These are phyloP conservation scores for Trichothecium roseum DNA, from an alignment of 2,329 filamentous ascomycete genomes.

Conservation along the genomic window DNA sequence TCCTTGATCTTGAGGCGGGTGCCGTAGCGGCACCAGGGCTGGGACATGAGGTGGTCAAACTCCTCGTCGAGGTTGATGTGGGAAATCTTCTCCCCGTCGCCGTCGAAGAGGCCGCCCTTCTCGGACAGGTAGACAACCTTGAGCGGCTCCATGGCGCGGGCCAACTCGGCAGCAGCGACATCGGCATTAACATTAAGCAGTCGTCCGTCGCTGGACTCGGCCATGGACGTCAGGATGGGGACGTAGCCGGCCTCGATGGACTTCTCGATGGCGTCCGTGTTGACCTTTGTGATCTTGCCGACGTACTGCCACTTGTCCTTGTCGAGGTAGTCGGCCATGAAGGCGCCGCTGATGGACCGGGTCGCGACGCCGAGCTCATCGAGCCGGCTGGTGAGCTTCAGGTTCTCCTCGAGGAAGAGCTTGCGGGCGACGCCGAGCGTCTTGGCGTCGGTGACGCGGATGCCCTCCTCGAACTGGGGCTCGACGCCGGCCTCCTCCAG, in stretches of 20 bases:
- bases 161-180: constrained; percentile 88
- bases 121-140: constrained; percentile 99
- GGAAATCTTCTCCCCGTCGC: constrained; percentile 88
- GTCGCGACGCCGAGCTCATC: constrained; percentile 85
- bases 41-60: constrained; percentile 83
- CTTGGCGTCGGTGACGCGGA: constrained; percentile 90
- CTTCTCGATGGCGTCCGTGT: constrained; percentile 81
- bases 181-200: constrained; percentile 97
- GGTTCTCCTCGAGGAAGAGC: constrained; percentile 90
- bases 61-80: constrained; percentile 97
- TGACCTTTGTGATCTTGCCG: constrained; percentile 88
- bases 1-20: constrained; percentile 96
- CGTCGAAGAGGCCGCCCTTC: constrained; percentile 92
- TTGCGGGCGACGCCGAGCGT: constrained; percentile 84
- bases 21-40: constrained; percentile 91
- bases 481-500: constrained; percentile 86
- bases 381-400: constrained; percentile 81
- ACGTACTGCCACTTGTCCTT: constrained; percentile 95
- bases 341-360: constrained; percentile 82
- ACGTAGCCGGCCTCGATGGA: constrained; percentile 86
- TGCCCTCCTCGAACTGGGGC: constrained; percentile 93
- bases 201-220: constrained; percentile 82
- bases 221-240: constrained; percentile 92
- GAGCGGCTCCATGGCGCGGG: constrained; percentile 76
- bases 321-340: constrained; percentile 89